phyloP scores from a whole-genome alignment of 305 asterid species.

The Ilex paraguariensis region DNA sequence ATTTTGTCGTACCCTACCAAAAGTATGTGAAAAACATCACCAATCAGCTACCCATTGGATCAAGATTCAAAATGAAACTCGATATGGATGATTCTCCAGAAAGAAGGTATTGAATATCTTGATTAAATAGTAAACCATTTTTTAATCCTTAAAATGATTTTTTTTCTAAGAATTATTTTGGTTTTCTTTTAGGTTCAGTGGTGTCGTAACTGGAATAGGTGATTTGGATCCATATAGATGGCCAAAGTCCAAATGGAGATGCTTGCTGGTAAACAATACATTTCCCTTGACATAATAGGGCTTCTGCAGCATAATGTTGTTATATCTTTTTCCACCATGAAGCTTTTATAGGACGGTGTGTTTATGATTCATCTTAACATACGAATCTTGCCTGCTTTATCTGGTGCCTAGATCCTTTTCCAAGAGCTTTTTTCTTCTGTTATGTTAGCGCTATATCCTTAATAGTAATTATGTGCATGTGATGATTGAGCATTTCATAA shows the following conservation, averaged over 20 bases:
- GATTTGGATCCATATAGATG: conserved; percentile 77
- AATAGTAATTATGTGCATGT: no score
- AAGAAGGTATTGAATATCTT: conserved; percentile 54
- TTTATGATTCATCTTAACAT: no score
- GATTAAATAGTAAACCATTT: background rate
- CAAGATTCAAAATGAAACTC: conserved; percentile 78
- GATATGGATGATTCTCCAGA: conserved; percentile 94
- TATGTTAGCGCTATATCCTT: no score
- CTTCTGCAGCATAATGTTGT: no score
- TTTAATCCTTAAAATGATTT: background rate
- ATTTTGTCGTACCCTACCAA: conserved; percentile 68
- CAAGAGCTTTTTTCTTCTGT: no score
- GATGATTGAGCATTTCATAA: no score
- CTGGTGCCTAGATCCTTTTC: no score
- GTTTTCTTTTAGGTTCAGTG: conserved; percentile 58
- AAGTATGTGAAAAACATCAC: conserved; percentile 58
- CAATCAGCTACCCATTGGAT: conserved; percentile 57
- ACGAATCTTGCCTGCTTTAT: no score
- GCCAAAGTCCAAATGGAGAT: conserved; percentile 97
- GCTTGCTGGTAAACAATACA: conserved; percentile 59
- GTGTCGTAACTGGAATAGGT: conserved; percentile 81
- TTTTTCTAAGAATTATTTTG: background rate
- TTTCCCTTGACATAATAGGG: background rate
- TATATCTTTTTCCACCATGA: no score
- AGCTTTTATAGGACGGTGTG: no score